phyloP scores from a whole-genome alignment of 164 flowering plant species.

The Vitis cinerea region DNA sequence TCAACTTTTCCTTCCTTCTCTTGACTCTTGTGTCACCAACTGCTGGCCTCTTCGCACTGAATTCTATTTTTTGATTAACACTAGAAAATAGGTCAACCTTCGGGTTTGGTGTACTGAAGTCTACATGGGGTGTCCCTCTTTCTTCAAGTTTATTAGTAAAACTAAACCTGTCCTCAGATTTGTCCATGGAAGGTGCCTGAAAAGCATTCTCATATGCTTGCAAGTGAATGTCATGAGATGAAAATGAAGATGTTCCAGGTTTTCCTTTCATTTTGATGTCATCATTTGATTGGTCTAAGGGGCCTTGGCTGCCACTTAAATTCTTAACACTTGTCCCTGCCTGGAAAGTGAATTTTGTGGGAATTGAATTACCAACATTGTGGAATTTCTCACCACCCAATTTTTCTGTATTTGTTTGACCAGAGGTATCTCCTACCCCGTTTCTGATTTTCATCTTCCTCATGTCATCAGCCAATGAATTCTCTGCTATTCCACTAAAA shows the following conservation, averaged over 20 bases:
- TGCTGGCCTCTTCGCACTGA: conserved; percentile 41
- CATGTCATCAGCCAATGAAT: conserved; percentile 23
- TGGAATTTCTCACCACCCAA: conserved; percentile 9
- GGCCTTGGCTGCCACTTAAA: conserved; percentile 15
- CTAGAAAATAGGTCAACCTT: conserved; percentile 32
- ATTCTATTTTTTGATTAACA: conserved; percentile 36
- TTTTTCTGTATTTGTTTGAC: conserved; percentile 5
- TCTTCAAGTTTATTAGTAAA: conserved; percentile 33
- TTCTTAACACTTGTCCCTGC: conserved; percentile 14
- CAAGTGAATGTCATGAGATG: conserved; percentile 17
- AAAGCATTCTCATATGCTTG: conserved; percentile 22
- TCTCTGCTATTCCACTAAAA: conserved; percentile 20
- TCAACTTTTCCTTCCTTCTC: conserved; percentile 53
- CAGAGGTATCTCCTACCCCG: not conserved
- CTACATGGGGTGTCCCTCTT: conserved; percentile 22
- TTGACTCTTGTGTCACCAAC: conserved; percentile 31
- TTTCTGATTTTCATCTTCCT: conserved; percentile 32
- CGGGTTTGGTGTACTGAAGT: conserved; percentile 38
- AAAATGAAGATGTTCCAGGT: conserved; percentile 16
- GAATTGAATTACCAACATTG: conserved; percentile 12
- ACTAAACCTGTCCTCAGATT: conserved; percentile 28
- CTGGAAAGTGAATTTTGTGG: conserved; percentile 23
- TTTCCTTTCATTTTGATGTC: conserved; percentile 14
- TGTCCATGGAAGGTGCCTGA: conserved; percentile 17
- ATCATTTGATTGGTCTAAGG: conserved; percentile 13